A percentile compares a stretch with the other conserved stretches of the same genome.
Evolutionary conservation across 768 basidiomycete genomes (phyloP).

Genomic region (Kwoniella sp.): DNA sequence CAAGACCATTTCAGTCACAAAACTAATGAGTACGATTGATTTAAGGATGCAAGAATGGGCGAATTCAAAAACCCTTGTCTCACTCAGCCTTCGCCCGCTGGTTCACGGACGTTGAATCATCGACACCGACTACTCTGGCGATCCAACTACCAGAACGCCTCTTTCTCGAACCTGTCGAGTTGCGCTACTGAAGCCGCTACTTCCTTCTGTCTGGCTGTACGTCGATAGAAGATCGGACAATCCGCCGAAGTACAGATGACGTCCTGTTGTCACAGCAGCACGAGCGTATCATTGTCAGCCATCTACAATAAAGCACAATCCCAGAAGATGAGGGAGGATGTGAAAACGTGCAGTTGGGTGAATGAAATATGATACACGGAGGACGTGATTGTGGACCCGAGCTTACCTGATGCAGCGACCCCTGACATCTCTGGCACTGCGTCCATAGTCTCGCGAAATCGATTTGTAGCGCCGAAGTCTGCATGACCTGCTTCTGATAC

Average conservation of each 20-base stretch:
- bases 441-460: conserved; percentile 96
- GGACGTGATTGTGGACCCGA: no score
- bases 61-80: no score
- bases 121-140: no score
- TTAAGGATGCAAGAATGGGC: no score
- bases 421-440: conserved; percentile 97
- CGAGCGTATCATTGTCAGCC: neutral
- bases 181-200: conserved; percentile 79
- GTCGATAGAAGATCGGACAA: conserved; percentile 98
- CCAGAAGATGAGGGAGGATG: no score
- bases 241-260: conserved; percentile 95
- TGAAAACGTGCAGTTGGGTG: no score
- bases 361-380: no score
- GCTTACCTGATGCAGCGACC: conserved; percentile 80
- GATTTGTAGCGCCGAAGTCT: conserved; percentile 78
- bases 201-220: conserved; percentile 97
- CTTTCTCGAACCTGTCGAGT: conserved; percentile 77
- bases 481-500: conserved; percentile 77
- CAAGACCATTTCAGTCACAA: no score
- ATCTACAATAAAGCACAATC: no score
- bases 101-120: no score
- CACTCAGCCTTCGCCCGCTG: no score
- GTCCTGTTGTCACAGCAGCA: conserved; percentile 62
- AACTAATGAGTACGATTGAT: no score
- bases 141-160: conserved; percentile 54